Percentiles rank a stretch among this genome's conserved stretches.
Evolutionary conservation across 2,329 filamentous ascomycete species (phyloP).

Genomic region (Botryotinia calthae): DNA sequence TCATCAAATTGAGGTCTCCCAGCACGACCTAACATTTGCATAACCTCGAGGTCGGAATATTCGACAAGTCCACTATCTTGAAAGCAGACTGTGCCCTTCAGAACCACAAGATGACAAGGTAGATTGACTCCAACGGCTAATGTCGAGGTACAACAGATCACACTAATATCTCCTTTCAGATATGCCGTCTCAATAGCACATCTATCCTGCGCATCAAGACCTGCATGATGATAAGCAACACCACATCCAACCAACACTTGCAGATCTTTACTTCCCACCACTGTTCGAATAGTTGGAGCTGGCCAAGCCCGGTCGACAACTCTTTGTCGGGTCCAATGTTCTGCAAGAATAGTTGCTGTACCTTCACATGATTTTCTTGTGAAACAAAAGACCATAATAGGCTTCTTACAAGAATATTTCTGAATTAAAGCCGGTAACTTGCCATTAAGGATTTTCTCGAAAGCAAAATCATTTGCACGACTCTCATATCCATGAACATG

Average conservation of each 20-base stretch:
- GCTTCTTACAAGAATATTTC: conserved; percentile 67
- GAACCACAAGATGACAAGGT: conserved; percentile 77
- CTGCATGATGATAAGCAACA: conserved; percentile 81
- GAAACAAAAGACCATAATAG: conserved; percentile 80
- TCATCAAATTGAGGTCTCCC: conserved; percentile 81
- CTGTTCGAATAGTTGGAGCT: conserved; percentile 50
- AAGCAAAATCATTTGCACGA: conserved; percentile 67
- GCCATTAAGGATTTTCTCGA: conserved; percentile 66
- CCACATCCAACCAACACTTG: conserved; percentile 51
- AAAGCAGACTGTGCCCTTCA: conserved; percentile 75
- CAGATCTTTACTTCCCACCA: conserved; percentile 58
- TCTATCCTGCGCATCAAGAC: conserved; percentile 64
- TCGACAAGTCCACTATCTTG: conserved; percentile 61
- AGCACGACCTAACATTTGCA: conserved; percentile 87
- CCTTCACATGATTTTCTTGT: conserved; percentile 67
- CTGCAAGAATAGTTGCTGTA: conserved; percentile 66
- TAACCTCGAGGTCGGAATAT: conserved; percentile 78
- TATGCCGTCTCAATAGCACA: conserved; percentile 65
- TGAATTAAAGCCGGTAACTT: conserved; percentile 65
- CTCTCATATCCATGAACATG: conserved; percentile 70
- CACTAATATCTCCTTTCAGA: conserved; percentile 66
- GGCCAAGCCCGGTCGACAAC: conserved; percentile 61
- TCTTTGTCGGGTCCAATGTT: conserved; percentile 58
- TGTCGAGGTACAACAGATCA: conserved; percentile 87
- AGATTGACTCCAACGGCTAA: conserved; percentile 81